A percentile compares a stretch with the other conserved stretches of the same genome.
Conservation (phyloP, 2,329 filamentous ascomycete genomes). For the Chaetomiaceae sp. region DNA sequence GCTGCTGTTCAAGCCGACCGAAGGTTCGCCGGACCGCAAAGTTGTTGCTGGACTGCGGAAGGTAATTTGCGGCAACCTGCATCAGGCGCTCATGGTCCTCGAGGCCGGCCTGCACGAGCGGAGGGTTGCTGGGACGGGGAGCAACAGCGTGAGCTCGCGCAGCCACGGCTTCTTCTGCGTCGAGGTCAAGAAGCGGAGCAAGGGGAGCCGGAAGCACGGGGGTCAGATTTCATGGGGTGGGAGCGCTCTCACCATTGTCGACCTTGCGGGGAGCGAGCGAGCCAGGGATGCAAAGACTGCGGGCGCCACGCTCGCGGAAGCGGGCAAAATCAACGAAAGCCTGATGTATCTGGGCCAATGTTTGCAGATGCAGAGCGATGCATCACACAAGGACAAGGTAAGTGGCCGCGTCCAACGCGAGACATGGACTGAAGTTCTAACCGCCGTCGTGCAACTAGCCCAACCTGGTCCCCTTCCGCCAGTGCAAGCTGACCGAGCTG, state of each 20-base stretch:
- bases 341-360: slow-evolving; percentile 98
- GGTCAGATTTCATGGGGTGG: slow-evolving; percentile 64
- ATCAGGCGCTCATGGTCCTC: slow-evolving; percentile 82
- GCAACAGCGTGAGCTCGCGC: slow-evolving; percentile 86
- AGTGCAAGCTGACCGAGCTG: slow-evolving; percentile 81
- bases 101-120: slow-evolving; percentile 86
- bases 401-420: slow-evolving; percentile 7
- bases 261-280: slow-evolving; percentile 89
- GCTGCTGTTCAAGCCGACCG: slow-evolving; percentile 87
- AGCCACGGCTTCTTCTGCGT: slow-evolving; percentile 96
- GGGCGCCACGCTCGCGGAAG: slow-evolving; percentile 86
- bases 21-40: slow-evolving; percentile 84
- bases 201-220: slow-evolving; percentile 40
- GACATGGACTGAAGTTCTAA: neutral
- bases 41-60: slow-evolving; percentile 89
- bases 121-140: slow-evolving; percentile 82
- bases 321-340: slow-evolving; percentile 97
- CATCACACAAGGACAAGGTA: slow-evolving; percentile 70
- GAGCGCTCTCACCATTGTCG: slow-evolving; percentile 80
- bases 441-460: slow-evolving; percentile 43
- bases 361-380: slow-evolving; percentile 87
- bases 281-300: slow-evolving; percentile 91
- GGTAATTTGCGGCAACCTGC: slow-evolving; percentile 75
- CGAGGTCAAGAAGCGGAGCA: slow-evolving; percentile 78
- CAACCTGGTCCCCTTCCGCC: slow-evolving; percentile 71